These are phyloP conservation scores for Chaetothyriales sp. DNA, from an alignment of 2,329 filamentous ascomycete genomes.

Conservation along the genomic window DNA sequence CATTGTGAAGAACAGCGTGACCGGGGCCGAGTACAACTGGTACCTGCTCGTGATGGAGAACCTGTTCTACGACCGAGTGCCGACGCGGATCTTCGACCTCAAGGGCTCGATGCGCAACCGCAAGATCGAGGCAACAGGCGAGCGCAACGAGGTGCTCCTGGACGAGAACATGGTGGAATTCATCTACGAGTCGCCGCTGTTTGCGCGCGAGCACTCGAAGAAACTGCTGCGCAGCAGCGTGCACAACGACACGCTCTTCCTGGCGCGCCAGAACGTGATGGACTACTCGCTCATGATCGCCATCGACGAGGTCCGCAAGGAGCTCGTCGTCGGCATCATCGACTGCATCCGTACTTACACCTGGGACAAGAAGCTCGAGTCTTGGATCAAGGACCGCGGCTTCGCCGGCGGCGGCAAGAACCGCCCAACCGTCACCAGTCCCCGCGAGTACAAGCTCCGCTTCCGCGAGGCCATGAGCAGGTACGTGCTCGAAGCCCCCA, in stretches of 20 bases:
- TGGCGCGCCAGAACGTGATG: slow-evolving; percentile 94
- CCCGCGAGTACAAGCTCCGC: slow-evolving; percentile 90
- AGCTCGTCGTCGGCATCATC: slow-evolving; percentile 93
- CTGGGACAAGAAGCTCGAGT: slow-evolving; percentile 99
- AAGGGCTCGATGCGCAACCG: slow-evolving; percentile 98
- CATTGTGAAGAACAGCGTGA: slow-evolving; percentile 85
- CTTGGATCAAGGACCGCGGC: slow-evolving; percentile 95
- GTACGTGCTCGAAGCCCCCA: slow-evolving; percentile 44
- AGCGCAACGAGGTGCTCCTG: slow-evolving; percentile 87
- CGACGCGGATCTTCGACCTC: slow-evolving; percentile 82
- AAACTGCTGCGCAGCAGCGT: slow-evolving; percentile 81
- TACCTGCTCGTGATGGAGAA: slow-evolving; percentile 96
- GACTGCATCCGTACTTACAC: slow-evolving; percentile 98
- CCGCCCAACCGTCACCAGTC: slow-evolving; percentile 86
- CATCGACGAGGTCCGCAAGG: slow-evolving; percentile 76
- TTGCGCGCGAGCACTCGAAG: slow-evolving; percentile 89
- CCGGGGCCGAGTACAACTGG: slow-evolving; percentile 84
- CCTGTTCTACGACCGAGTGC: slow-evolving; percentile 84
- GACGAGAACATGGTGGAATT: slow-evolving; percentile 99
- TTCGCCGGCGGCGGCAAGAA: slow-evolving; percentile 59
- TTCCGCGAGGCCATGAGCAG: slow-evolving; percentile 95
- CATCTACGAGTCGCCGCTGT: slow-evolving; percentile 92
- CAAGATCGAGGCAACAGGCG: slow-evolving; percentile 87
- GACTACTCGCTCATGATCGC: slow-evolving; percentile 98
- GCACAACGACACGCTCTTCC: slow-evolving; percentile 93